These are phyloP conservation scores for Daedaleopsis nitida DNA, from an alignment of 768 basidiomycete genomes.

Conservation along the genomic window DNA sequence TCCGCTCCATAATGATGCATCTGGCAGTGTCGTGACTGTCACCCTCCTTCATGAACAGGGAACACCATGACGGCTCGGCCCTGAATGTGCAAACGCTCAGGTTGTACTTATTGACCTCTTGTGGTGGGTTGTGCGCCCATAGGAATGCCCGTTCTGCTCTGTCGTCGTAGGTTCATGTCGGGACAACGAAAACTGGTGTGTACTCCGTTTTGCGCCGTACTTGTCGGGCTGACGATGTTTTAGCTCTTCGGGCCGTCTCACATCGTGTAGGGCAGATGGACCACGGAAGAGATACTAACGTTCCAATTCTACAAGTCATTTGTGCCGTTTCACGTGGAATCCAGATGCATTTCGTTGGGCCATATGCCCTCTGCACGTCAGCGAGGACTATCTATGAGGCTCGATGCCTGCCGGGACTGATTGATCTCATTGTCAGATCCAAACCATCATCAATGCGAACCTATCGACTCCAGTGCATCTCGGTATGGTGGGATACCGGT, in stretches of 20 bases:
- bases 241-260: not conserved
- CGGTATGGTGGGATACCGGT: too few species aligned
- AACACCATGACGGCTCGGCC: not conserved
- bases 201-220: not conserved
- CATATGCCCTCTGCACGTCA: not conserved
- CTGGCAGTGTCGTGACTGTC: not conserved
- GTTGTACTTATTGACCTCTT: not conserved
- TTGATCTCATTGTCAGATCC: too few species aligned
- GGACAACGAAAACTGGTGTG: not conserved
- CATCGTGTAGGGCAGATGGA: not conserved
- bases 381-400: not conserved
- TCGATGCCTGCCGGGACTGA: too few species aligned
- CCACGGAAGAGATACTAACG: not conserved
- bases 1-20: not conserved
- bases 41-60: too few species aligned
- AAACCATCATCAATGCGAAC: too few species aligned
- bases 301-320: not conserved
- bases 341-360: not conserved
- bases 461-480: too few species aligned
- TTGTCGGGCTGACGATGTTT: not conserved
- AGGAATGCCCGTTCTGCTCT: too few species aligned
- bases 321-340: too few species aligned
- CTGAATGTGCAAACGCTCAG: not conserved
- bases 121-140: not conserved
- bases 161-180: too few species aligned